These are phyloP conservation scores for Penicillium daleae DNA, from an alignment of 495 filamentous ascomycete genomes.

Conservation along the genomic window DNA sequence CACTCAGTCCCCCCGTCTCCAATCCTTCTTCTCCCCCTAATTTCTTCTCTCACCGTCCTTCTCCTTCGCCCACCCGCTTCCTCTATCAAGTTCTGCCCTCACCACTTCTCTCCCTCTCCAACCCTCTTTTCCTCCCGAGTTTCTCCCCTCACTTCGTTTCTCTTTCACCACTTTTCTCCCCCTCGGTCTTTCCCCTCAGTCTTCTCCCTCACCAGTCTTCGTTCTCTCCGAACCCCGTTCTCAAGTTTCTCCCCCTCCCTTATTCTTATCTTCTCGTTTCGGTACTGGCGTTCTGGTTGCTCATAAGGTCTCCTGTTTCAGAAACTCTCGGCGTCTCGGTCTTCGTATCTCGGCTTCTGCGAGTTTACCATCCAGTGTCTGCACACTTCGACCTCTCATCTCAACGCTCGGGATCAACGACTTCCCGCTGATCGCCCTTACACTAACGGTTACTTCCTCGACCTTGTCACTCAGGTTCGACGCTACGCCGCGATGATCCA, in stretches of 20 bases:
- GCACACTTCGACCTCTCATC: slow-evolving; percentile 76
- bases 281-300: slow-evolving; percentile 27
- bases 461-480: slow-evolving; percentile 84
- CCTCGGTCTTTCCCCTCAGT: not conserved
- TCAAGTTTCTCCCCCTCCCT: not conserved
- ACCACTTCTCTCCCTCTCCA: not conserved
- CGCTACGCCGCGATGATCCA: slow-evolving; percentile 67
- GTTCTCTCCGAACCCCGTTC: not conserved
- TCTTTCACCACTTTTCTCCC: not conserved
- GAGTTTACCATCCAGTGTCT: slow-evolving; percentile 84
- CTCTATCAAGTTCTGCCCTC: not conserved
- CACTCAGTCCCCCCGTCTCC: too few relatives aligned
- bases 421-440: slow-evolving; percentile 83
- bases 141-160: not conserved
- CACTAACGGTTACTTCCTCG: slow-evolving; percentile 90
- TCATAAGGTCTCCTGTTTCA: slow-evolving; percentile 55
- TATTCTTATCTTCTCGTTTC: not conserved
- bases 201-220: not conserved
- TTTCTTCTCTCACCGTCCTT: not conserved
- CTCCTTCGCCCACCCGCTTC: not conserved
- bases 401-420: slow-evolving; percentile 80
- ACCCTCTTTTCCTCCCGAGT: not conserved
- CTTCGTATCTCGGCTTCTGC: slow-evolving; percentile 80
- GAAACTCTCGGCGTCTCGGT: slow-evolving; percentile 69
- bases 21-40: not conserved